phyloP scores from a whole-genome alignment of 768 basidiomycete genomes.

The Chiua virens region DNA sequence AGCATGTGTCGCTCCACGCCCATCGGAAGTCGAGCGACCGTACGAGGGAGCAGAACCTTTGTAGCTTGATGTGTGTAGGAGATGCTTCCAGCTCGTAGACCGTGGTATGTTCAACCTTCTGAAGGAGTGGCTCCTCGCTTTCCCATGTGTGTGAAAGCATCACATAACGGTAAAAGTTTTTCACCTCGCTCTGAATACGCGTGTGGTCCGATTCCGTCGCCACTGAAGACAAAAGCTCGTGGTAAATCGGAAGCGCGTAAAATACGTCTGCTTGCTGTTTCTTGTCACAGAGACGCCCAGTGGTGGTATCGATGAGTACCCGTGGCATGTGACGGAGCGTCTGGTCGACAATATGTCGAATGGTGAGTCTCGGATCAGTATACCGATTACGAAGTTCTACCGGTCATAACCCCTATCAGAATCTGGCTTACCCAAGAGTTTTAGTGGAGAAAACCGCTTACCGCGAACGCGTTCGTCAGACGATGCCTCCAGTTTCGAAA shows the following conservation, averaged over 20 bases:
- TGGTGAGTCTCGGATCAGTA: neutral
- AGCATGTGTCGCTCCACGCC: conserved; percentile 14
- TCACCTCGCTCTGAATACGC: neutral
- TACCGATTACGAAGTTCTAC: neutral
- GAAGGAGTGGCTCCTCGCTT: neutral
- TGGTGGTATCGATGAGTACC: conserved; percentile 1
- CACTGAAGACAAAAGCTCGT: neutral
- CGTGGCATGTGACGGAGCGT: neutral
- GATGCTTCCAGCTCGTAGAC: neutral
- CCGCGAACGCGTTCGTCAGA: neutral
- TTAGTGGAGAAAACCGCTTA: neutral
- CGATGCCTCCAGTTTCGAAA: neutral
- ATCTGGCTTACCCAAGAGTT: neutral
- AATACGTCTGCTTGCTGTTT: neutral
- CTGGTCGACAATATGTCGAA: neutral
- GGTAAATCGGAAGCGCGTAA: neutral
- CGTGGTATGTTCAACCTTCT: neutral
- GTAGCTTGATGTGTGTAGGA: neutral
- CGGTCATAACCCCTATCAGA: too few species aligned
- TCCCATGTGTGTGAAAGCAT: conserved; percentile 7
- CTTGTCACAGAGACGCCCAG: neutral
- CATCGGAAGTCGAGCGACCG: neutral
- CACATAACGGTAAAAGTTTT: conserved; percentile 2
- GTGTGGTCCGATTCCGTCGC: neutral
- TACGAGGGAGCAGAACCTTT: neutral